Percentiles rank a stretch among this genome's conserved stretches.
Conservation (phyloP, 257 asterid genomes). For the Penstemon davidsonii region DNA sequence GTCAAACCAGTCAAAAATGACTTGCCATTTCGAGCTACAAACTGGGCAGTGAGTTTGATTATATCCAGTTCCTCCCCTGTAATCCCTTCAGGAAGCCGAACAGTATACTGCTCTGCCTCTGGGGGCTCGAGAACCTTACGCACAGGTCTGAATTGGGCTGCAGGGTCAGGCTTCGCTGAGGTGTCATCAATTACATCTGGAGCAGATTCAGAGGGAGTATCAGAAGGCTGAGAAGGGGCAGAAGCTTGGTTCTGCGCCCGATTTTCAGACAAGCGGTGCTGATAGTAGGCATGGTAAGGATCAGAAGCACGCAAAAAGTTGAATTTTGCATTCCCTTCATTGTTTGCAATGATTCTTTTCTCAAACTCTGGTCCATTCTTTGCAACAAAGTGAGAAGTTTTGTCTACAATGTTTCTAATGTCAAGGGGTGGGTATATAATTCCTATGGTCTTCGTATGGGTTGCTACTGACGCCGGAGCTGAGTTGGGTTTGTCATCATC, state of each 20-base stretch:
- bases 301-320: slow-evolving; percentile 32
- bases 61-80: too few relatives aligned
- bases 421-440: slow-evolving; percentile 88
- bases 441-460: slow-evolving; percentile 79
- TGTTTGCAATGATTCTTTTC: slow-evolving; percentile 67
- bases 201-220: slow-evolving; percentile 44
- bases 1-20: slow-evolving; percentile 27
- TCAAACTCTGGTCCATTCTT: slow-evolving; percentile 86
- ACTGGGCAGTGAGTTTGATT: too few relatives aligned
- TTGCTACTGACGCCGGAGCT: slow-evolving; percentile 54
- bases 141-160: slow-evolving; percentile 59
- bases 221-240: slow-evolving; percentile 26
- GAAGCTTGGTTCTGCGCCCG: slow-evolving; percentile 69
- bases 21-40: too few relatives aligned
- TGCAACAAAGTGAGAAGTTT: slow-evolving; percentile 81
- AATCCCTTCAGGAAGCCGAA: slow-evolving; percentile 6
- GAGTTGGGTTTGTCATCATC: slow-evolving; percentile 24
- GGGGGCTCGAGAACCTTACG: slow-evolving; percentile 86
- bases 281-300: slow-evolving; percentile 92
- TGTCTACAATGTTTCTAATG: slow-evolving; percentile 78
- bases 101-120: slow-evolving; percentile 87
- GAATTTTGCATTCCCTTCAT: slow-evolving; percentile 81
- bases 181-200: slow-evolving; percentile 46
- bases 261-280: slow-evolving; percentile 81
- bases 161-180: slow-evolving; percentile 60